Evolutionary conservation across 1,139 yeast genomes (phyloP).

Genomic region (Yamadazyma diddensiae): DNA sequence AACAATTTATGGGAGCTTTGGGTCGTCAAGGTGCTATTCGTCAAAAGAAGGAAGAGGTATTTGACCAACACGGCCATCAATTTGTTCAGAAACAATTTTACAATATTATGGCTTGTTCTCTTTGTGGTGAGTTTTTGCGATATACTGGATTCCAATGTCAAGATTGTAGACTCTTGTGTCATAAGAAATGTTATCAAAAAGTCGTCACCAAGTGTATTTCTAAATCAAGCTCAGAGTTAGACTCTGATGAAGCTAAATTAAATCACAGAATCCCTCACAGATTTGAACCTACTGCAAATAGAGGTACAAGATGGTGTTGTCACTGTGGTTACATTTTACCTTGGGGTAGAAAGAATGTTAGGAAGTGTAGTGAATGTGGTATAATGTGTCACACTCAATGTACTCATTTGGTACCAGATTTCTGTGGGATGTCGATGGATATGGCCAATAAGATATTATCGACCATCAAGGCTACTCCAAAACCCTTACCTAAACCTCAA

Average conservation of each 20-base stretch:
- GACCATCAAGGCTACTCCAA: constrained; percentile 80
- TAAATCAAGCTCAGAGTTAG: constrained; percentile 79
- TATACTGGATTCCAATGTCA: constrained; percentile 96
- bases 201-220: constrained; percentile 96
- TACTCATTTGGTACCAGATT: constrained; percentile 92
- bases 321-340: constrained; percentile 97
- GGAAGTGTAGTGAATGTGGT: constrained; percentile 94
- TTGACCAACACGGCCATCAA: constrained; percentile 95
- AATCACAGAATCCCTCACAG: constrained; percentile 97
- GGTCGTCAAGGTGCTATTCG: constrained; percentile 99
- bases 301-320: constrained; percentile 98
- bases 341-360: constrained; percentile 90
- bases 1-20: constrained; percentile 64
- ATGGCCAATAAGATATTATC: constrained; percentile 87
- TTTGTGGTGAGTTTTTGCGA: constrained; percentile 92
- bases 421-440: constrained; percentile 98
- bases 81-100: constrained; percentile 94
- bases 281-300: constrained; percentile 83
- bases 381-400: constrained; percentile 92
- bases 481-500: constrained; percentile 19
- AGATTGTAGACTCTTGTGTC: constrained; percentile 92
- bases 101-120: constrained; percentile 94
- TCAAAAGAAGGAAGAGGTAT: constrained; percentile 90
- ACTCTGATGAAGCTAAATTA: constrained; percentile 78
- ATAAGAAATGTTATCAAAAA: constrained; percentile 88